These are phyloP conservation scores for Parafenestella ontariensis DNA, from an alignment of 2,329 filamentous ascomycete genomes.

Conservation along the genomic window DNA sequence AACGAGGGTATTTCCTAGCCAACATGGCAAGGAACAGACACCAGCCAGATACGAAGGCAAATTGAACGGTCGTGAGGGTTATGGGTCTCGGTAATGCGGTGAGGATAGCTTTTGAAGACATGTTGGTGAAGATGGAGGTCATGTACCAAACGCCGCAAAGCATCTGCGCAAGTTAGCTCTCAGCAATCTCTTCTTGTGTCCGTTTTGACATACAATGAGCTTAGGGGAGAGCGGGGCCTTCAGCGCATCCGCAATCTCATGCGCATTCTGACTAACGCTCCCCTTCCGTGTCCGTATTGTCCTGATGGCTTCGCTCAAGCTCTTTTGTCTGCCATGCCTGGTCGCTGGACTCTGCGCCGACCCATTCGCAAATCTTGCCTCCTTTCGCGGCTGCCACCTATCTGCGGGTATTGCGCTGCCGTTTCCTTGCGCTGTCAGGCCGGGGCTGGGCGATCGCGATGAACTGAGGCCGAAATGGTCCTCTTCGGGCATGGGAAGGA, in stretches of 20 bases:
- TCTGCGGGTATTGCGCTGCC: slow-evolving; percentile 52
- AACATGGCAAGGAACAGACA: slow-evolving; percentile 82
- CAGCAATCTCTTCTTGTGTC: slow-evolving; percentile 26
- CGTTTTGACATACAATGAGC: slow-evolving; percentile 71
- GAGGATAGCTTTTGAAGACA: slow-evolving; percentile 95
- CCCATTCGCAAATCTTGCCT: slow-evolving; percentile 55
- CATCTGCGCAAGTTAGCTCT: slow-evolving; percentile 60
- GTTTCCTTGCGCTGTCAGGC: slow-evolving; percentile 28
- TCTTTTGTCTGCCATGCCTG: slow-evolving; percentile 78
- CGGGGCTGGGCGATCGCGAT: slow-evolving; percentile 43
- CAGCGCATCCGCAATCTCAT: slow-evolving; percentile 89
- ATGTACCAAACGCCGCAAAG: slow-evolving; percentile 93
- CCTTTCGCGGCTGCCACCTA: slow-evolving; percentile 68
- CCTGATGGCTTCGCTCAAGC: slow-evolving; percentile 84
- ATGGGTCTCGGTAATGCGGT: slow-evolving; percentile 90
- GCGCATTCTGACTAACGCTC: slow-evolving; percentile 90
- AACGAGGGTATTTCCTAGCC: slow-evolving; percentile 72
- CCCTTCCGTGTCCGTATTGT: slow-evolving; percentile 80
- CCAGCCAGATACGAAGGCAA: slow-evolving; percentile 88
- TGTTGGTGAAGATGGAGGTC: slow-evolving; percentile 94
- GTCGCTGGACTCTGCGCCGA: slow-evolving; percentile 34
- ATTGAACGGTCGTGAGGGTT: slow-evolving; percentile 91
- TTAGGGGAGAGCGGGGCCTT: slow-evolving; percentile 87
- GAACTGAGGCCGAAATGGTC: slow-evolving; percentile 43
- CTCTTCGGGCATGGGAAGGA: slow-evolving; percentile 49